A percentile compares a stretch with the other conserved stretches of the same genome.
These are phyloP conservation scores for Boletellus deceptivus DNA, from an alignment of 1,284 basidiomycete species.

Conservation along the genomic window DNA sequence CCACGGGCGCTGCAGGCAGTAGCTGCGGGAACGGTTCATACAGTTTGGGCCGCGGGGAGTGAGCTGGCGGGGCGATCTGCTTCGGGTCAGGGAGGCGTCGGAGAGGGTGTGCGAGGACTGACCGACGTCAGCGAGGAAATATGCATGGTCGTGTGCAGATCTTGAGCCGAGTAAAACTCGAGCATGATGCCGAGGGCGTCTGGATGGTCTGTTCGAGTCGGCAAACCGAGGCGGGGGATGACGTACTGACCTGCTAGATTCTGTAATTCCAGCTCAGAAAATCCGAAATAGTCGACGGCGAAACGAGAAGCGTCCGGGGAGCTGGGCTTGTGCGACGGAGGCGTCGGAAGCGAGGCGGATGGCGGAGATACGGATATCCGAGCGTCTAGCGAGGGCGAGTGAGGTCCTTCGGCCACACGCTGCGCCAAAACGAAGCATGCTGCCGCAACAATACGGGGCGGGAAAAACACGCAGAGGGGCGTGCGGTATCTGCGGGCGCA, in stretches of 20 bases:
- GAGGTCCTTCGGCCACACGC: conserved; percentile 63
- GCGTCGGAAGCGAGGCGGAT: conserved; percentile 65
- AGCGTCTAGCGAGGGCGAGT: conserved; percentile 68
- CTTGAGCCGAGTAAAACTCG: conserved; percentile 71
- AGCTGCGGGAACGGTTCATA: conserved; percentile 34
- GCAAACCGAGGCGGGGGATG: conserved; percentile 4
- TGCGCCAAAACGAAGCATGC: conserved; percentile 76
- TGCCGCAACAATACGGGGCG: conserved; percentile 65
- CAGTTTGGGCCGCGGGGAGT: conserved; percentile 21
- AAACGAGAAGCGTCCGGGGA: conserved; percentile 68
- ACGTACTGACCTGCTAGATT: conserved; percentile 55
- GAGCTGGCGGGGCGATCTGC: conserved; percentile 31
- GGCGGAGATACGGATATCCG: conserved; percentile 62
- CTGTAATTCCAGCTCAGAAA: conserved; percentile 55
- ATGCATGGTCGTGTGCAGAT: conserved; percentile 46
- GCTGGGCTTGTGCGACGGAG: conserved; percentile 69
- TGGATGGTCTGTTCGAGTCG: conserved; percentile 28
- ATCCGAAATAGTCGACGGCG: conserved; percentile 62
- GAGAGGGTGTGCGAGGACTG: conserved; percentile 25
- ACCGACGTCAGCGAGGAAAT: conserved; percentile 52
- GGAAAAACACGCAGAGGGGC: conserved; percentile 67
- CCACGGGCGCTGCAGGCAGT: conserved; percentile 24
- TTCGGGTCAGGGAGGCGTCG: conserved; percentile 5
- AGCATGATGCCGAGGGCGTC: conserved; percentile 64
- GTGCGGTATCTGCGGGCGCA: conserved; percentile 60